Percentiles rank a stretch among this genome's conserved stretches.
Conservation (phyloP, 2,329 filamentous ascomycete species). For the Cladosporium sp. region DNA sequence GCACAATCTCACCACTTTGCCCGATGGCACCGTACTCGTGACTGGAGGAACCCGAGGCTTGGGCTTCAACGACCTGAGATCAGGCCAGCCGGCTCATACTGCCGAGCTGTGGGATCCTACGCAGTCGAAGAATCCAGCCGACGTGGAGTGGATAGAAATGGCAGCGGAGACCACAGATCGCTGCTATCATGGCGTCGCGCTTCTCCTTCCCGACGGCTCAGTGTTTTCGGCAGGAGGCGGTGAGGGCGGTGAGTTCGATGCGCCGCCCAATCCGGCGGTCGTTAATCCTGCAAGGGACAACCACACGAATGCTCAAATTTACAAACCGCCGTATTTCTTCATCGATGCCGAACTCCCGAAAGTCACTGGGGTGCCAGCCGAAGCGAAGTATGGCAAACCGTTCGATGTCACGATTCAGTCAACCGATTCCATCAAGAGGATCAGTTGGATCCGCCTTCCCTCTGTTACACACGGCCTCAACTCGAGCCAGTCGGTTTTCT, state of each 20-base stretch:
- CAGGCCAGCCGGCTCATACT: neutral
- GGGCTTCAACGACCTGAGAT: neutral
- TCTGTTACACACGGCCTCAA: constrained; percentile 6
- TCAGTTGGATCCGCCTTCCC: constrained; percentile 4
- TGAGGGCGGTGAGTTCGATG: neutral
- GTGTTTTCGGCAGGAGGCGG: neutral
- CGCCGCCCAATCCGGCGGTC: neutral
- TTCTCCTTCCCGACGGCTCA: neutral
- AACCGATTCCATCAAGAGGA: neutral
- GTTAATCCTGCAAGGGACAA: neutral
- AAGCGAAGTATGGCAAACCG: neutral
- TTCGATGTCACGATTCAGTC: neutral
- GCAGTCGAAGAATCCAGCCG: too few species aligned
- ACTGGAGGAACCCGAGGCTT: neutral
- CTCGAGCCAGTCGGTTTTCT: constrained; percentile 4
- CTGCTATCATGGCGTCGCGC: neutral
- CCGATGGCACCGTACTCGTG: constrained; percentile 9
- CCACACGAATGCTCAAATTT: constrained; percentile 7
- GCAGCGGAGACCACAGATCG: neutral
- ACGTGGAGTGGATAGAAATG: neutral
- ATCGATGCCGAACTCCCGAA: neutral
- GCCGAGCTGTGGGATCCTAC: neutral
- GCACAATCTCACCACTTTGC: constrained; percentile 11
- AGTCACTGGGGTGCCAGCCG: neutral
- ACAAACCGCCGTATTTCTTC: constrained; percentile 10